phyloP scores from a whole-genome alignment of 192 early-diverging fungal species.

The Coemansia sp. region DNA sequence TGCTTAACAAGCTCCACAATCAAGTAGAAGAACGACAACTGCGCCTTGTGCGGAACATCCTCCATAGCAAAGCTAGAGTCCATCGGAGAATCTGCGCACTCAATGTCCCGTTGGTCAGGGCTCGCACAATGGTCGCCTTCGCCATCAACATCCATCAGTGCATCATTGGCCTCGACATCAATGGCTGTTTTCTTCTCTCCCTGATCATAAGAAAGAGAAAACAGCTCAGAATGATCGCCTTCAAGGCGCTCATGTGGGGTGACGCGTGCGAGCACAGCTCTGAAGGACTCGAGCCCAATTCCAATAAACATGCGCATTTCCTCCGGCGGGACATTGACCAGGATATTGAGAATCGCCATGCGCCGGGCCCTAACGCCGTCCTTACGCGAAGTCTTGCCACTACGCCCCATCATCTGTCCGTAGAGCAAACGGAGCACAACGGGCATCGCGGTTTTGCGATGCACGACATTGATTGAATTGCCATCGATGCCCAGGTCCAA shows the following conservation, averaged over 20 bases:
- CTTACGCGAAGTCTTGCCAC: constrained; percentile 73
- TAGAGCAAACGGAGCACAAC: constrained; percentile 82
- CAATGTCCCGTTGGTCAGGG: not conserved
- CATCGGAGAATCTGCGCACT: not conserved
- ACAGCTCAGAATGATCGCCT: constrained; percentile 25
- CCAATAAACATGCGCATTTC: constrained; percentile 76
- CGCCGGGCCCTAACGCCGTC: constrained; percentile 71
- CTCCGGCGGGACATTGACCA: constrained; percentile 62
- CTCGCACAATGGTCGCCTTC: not conserved
- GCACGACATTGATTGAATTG: constrained; percentile 60
- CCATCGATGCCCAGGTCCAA: constrained; percentile 68
- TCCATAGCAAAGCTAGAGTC: constrained; percentile 19
- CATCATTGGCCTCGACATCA: constrained; percentile 12
- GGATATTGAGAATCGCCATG: constrained; percentile 78
- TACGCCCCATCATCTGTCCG: constrained; percentile 82
- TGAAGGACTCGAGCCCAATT: constrained; percentile 82
- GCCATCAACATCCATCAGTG: constrained; percentile 28
- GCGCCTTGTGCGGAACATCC: constrained; percentile 54
- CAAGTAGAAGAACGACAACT: constrained; percentile 78
- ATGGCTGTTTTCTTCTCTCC: not conserved
- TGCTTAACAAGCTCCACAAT: constrained; percentile 82
- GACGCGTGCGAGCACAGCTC: constrained; percentile 20
- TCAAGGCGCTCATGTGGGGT: constrained; percentile 48
- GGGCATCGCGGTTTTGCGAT: constrained; percentile 72
- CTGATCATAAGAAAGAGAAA: constrained; percentile 31